Evolutionary conservation across 371 early-diverging fungal species (phyloP).

Genomic region (Quaeritorhiza haematococci): DNA sequence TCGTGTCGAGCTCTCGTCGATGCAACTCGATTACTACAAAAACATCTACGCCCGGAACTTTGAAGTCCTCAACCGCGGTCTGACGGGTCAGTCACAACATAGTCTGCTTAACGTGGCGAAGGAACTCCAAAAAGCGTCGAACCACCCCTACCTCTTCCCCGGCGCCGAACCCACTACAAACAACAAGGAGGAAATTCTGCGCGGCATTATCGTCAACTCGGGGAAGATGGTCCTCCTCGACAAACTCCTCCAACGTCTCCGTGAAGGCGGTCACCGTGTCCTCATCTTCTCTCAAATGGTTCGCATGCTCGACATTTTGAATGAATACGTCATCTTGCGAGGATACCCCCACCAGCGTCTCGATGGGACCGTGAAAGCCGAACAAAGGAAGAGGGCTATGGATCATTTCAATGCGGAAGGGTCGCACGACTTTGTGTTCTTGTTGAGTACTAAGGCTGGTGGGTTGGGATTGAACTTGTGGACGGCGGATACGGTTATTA

Average conservation of each 20-base stretch:
- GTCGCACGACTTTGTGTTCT: slow-evolving; percentile 93
- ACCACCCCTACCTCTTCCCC: slow-evolving; percentile 96
- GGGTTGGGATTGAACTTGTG: slow-evolving; percentile 98
- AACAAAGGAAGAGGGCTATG: slow-evolving; percentile 91
- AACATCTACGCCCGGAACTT: slow-evolving; percentile 90
- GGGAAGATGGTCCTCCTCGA: slow-evolving; percentile 88
- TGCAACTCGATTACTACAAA: slow-evolving; percentile 90
- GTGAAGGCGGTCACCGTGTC: slow-evolving; percentile 81
- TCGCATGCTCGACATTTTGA: slow-evolving; percentile 38
- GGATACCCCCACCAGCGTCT: slow-evolving; percentile 83
- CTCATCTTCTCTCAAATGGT: slow-evolving; percentile 93
- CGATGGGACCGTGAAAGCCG: slow-evolving; percentile 91
- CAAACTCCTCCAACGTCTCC: slow-evolving; percentile 75
- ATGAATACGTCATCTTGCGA: slow-evolving; percentile 32
- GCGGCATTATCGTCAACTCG: slow-evolving; percentile 76
- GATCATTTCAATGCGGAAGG: slow-evolving; percentile 98
- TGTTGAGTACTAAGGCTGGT: slow-evolving; percentile 97
- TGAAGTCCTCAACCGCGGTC: slow-evolving; percentile 33
- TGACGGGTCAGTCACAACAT: no score
- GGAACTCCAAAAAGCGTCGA: slow-evolving; percentile 97
- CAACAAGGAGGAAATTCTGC: slow-evolving; percentile 59
- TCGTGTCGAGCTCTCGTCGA: slow-evolving; percentile 84
- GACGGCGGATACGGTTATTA: slow-evolving; percentile 98
- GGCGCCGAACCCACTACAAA: slow-evolving; percentile 54
- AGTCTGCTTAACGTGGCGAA: slow-evolving; percentile 87